Conservation (phyloP, 805 yeast species). For the Wickerhamomyces chambardii region DNA sequence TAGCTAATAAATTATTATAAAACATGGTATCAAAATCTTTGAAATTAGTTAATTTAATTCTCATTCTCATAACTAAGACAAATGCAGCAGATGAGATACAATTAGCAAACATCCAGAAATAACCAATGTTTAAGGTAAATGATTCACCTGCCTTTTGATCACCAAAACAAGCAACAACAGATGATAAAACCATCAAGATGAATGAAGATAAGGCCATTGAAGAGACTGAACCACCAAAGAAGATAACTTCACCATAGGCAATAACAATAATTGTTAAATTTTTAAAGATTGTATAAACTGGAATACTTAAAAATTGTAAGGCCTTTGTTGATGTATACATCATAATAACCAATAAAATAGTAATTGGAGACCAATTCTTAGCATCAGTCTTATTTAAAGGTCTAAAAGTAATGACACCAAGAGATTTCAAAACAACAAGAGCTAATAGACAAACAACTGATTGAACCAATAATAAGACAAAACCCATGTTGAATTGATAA, state of each 20-base stretch:
- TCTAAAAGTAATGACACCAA: constrained; percentile 80
- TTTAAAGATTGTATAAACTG: constrained; percentile 97
- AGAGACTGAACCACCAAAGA: constrained; percentile 93
- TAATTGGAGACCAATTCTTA: constrained; percentile 93
- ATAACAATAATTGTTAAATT: constrained; percentile 93
- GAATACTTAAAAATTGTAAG: constrained; percentile 81
- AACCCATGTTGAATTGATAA: constrained; percentile 74
- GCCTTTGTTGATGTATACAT: constrained; percentile 96
- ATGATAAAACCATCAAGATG: constrained; percentile 85
- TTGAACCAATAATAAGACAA: constrained; percentile 84
- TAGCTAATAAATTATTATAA: constrained; percentile 90
- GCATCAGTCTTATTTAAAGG: constrained; percentile 82
- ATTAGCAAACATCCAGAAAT: constrained; percentile 95
- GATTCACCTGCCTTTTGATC: constrained; percentile 34
- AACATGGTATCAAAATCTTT: constrained; percentile 97
- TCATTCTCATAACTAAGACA: constrained; percentile 92
- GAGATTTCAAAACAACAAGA: constrained; percentile 60
- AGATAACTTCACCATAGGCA: constrained; percentile 96
- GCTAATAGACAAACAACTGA: constrained; percentile 73
- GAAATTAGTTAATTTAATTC: constrained; percentile 94
- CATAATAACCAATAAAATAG: constrained; percentile 83
- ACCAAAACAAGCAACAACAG: constrained; percentile 94
- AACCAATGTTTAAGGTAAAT: constrained; percentile 56
- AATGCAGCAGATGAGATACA: constrained; percentile 92
- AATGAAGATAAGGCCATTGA: constrained; percentile 87